A percentile compares a stretch with the other conserved stretches of the same genome.
Evolutionary conservation across 768 basidiomycete genomes (phyloP).

Genomic region (Xerocomellus dryophilus): DNA sequence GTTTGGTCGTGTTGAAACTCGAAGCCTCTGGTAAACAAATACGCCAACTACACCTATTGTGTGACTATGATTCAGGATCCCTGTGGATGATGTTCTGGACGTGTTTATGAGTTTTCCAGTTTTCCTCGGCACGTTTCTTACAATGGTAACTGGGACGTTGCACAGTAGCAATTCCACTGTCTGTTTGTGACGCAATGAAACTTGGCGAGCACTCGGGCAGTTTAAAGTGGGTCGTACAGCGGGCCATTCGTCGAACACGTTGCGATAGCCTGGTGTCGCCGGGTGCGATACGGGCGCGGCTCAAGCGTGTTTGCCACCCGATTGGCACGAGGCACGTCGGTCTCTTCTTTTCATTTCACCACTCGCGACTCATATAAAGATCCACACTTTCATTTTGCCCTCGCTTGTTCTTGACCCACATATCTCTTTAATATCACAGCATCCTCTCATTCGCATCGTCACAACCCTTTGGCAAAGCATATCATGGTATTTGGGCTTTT

Average conservation of each 20-base stretch:
- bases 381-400: not conserved
- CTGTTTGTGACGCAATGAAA: not conserved
- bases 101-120: too few species aligned
- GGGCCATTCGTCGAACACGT: conserved; percentile 1
- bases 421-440: conserved; percentile 13
- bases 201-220: too few species aligned
- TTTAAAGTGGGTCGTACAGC: not conserved
- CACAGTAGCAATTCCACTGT: too few species aligned
- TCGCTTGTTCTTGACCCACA: not conserved
- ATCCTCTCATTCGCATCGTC: not conserved
- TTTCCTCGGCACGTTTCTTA: too few species aligned
- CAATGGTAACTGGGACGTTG: too few species aligned
- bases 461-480: too few species aligned
- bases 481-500: conserved; percentile 44
- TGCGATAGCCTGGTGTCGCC: conserved; percentile 4
- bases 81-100: too few species aligned
- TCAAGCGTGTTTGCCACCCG: conserved; percentile 18
- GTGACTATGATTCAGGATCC: too few species aligned
- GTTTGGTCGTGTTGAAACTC: conserved; percentile 24
- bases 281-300: conserved; percentile 6
- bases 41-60: too few species aligned
- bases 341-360: conserved; percentile 14
- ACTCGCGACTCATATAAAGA: conserved; percentile 7
- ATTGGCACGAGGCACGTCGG: conserved; percentile 17
- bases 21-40: conserved; percentile 24